Conservation (phyloP, 1,284 basidiomycete genomes). For the Ustilago sp. region DNA sequence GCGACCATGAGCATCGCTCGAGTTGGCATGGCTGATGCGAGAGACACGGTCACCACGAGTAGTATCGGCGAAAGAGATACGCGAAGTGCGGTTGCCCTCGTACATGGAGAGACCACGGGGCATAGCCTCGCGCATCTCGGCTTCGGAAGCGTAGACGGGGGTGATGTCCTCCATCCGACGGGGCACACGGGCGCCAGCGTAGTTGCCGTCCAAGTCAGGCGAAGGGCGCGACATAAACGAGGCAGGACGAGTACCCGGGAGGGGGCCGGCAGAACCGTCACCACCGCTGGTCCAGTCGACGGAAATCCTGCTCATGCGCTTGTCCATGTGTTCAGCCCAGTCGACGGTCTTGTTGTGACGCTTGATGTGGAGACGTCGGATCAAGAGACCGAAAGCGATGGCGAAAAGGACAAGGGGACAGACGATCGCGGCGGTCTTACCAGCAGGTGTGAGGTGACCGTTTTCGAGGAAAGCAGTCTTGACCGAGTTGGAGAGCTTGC, state of each 20-base stretch:
- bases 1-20: slow-evolving; percentile 49
- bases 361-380: slow-evolving; percentile 67
- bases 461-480: slow-evolving; percentile 56
- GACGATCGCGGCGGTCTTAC: slow-evolving; percentile 65
- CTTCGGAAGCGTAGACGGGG: slow-evolving; percentile 43
- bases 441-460: slow-evolving; percentile 57
- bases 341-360: slow-evolving; percentile 66
- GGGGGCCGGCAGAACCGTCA: slow-evolving; percentile 59
- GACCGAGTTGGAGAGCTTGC: slow-evolving; percentile 53
- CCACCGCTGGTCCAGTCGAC: slow-evolving; percentile 64
- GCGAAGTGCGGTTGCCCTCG: slow-evolving; percentile 50
- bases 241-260: slow-evolving; percentile 60
- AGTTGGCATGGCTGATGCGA: slow-evolving; percentile 59
- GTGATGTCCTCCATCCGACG: slow-evolving; percentile 57
- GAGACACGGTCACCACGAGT: slow-evolving; percentile 61
- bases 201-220: slow-evolving; percentile 50
- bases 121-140: slow-evolving; percentile 57
- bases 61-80: slow-evolving; percentile 57
- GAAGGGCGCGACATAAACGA: slow-evolving; percentile 55
- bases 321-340: slow-evolving; percentile 68
- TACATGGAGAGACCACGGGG: slow-evolving; percentile 55
- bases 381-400: slow-evolving; percentile 51
- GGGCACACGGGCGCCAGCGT: slow-evolving; percentile 49
- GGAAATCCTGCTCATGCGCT: slow-evolving; percentile 67
- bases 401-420: slow-evolving; percentile 60